phyloP scores from a whole-genome alignment of 192 early-diverging fungal genomes.

The Gonapodya prolifera region DNA sequence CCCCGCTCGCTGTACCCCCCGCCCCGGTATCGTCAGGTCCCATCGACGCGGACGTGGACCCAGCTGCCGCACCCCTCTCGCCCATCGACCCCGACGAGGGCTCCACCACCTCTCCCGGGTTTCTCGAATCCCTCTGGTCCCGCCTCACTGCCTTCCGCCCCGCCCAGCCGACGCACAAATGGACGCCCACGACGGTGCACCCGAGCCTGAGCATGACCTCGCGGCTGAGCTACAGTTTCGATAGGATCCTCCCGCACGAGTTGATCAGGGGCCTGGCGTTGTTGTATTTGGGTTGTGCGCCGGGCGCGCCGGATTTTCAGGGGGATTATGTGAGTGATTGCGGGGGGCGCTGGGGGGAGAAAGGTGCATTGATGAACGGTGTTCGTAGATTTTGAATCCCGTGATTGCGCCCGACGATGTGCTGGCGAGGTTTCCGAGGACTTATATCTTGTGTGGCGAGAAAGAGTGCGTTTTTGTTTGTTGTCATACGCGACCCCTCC shows the following conservation, averaged over 20 bases:
- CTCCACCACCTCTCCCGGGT: neutral
- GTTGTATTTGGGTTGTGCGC: constrained; percentile 77
- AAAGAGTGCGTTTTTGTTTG: too few relatives aligned
- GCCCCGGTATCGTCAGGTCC: neutral
- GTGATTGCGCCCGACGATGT: constrained; percentile 72
- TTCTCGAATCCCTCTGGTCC: neutral
- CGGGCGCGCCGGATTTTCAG: constrained; percentile 54
- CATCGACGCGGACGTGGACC: neutral
- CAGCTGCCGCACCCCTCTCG: neutral
- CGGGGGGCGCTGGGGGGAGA: too few relatives aligned
- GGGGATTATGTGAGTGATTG: constrained; percentile 78
- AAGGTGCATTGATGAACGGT: too few relatives aligned
- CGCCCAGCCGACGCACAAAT: constrained; percentile 9
- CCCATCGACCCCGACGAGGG: neutral
- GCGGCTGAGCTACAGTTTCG: constrained; percentile 61
- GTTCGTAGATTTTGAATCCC: constrained; percentile 77
- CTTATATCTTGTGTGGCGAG: constrained; percentile 83
- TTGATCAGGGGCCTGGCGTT: constrained; percentile 50
- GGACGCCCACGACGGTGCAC: neutral
- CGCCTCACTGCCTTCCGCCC: neutral
- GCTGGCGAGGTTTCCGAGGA: constrained; percentile 74
- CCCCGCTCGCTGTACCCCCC: too few relatives aligned
- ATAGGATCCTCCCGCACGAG: constrained; percentile 70
- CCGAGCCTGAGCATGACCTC: constrained; percentile 24
- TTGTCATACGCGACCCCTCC: too few relatives aligned